Percentiles rank a stretch among this genome's conserved stretches.
Evolutionary conservation across 768 basidiomycete genomes (phyloP).

Genomic region (Piloderma croceum): DNA sequence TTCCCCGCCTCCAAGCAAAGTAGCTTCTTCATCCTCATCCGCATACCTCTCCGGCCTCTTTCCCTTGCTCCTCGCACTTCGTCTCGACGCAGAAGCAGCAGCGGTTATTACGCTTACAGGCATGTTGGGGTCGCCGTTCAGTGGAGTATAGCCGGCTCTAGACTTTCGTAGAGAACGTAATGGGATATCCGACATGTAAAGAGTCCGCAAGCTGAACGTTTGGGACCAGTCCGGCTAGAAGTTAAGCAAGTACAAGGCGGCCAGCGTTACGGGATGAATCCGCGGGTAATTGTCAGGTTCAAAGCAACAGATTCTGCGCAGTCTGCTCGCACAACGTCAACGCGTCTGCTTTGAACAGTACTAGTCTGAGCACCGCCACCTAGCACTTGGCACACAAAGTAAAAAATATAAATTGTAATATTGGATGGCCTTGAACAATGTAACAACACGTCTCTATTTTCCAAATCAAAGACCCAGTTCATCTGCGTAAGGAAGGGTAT

Average conservation of each 20-base stretch:
- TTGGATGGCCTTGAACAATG: no score
- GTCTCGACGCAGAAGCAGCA: conserved; percentile 23
- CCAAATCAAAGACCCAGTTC: conserved; percentile 80
- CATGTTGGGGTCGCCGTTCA: conserved; percentile 24
- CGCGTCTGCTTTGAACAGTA: no score
- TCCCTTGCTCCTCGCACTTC: conserved; percentile 22
- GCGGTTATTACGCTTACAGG: conserved; percentile 27
- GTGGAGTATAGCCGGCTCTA: conserved; percentile 43
- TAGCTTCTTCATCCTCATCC: conserved; percentile 61
- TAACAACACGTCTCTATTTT: no score
- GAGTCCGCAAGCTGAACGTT: neutral
- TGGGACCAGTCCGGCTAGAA: no score
- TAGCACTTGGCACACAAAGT: no score
- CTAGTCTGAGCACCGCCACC: no score
- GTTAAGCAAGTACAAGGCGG: no score
- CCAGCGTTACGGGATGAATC: no score
- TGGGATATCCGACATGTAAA: conserved; percentile 68
- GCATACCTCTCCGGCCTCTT: conserved; percentile 51
- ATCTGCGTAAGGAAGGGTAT: conserved; percentile 74
- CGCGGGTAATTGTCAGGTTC: no score
- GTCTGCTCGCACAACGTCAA: no score
- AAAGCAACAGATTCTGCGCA: no score
- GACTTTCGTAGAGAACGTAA: conserved; percentile 51
- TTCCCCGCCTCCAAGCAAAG: conserved; percentile 37
- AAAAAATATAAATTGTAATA: no score